Conservation (phyloP, 768 basidiomycete species). For the Psilocybe sp. region DNA sequence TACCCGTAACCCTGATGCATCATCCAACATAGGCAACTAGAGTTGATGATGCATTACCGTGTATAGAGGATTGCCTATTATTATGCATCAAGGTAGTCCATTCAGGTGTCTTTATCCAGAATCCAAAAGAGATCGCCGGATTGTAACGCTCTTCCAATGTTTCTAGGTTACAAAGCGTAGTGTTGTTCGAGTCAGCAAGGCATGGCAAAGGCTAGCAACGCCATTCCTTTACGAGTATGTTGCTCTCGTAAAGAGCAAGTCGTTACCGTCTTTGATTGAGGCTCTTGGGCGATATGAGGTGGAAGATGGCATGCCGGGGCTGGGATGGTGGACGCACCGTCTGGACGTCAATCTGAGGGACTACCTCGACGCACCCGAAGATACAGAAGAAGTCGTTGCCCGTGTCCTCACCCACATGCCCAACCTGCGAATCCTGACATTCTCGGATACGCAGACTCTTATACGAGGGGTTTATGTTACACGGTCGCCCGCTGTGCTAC, state of each 20-base stretch:
- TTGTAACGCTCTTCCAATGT: background rate
- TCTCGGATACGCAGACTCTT: constrained; percentile 6
- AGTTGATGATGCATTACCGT: too few species aligned
- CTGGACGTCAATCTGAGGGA: constrained; percentile 19
- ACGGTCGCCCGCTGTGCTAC: background rate
- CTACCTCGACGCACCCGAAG: background rate
- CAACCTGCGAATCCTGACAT: constrained; percentile 19
- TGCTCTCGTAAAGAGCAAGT: constrained; percentile 10
- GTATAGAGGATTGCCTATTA: too few species aligned
- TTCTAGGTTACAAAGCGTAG: constrained; percentile 16
- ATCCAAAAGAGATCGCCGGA: too few species aligned
- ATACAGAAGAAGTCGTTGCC: constrained; percentile 5
- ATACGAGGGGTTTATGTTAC: constrained; percentile 4
- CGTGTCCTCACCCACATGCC: constrained; percentile 12
- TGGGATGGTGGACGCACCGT: constrained; percentile 22
- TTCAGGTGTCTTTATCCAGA: too few species aligned
- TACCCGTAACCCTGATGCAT: too few species aligned
- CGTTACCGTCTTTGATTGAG: constrained; percentile 5
- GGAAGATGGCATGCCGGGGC: background rate
- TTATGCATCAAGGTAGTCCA: too few species aligned
- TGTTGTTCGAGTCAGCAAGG: constrained; percentile 18
- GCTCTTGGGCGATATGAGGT: constrained; percentile 4
- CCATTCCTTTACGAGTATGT: constrained; percentile 22
- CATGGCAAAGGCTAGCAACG: constrained; percentile 17
- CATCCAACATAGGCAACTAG: too few species aligned